A percentile compares a stretch with the other conserved stretches of the same genome.
phyloP scores from a whole-genome alignment of 2,329 filamentous ascomycete genomes.

The Colletotrichum magnum region DNA sequence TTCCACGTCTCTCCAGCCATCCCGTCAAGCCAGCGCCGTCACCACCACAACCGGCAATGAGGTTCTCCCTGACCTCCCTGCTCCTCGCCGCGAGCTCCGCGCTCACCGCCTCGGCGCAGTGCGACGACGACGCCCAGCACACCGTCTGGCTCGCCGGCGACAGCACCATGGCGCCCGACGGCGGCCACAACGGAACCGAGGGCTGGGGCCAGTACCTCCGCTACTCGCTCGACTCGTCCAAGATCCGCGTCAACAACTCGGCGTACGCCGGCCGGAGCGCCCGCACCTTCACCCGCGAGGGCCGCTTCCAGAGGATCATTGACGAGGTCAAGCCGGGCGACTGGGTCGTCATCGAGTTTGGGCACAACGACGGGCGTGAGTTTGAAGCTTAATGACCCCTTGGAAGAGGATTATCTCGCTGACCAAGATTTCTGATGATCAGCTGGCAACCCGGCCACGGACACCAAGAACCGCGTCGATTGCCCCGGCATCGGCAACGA shows the following conservation, averaged over 20 bases:
- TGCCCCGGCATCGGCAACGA: conserved; percentile 70
- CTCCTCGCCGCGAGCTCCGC: conserved; percentile 7
- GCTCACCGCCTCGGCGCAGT: conserved; percentile 16
- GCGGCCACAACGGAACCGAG: conserved; percentile 58
- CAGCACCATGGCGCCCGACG: conserved; percentile 68
- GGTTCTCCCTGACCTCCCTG: conserved; percentile 1
- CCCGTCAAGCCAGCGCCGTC: neutral
- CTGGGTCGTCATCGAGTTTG: conserved; percentile 79
- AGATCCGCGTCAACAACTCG: conserved; percentile 66
- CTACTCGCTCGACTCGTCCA: conserved; percentile 55
- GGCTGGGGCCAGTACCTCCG: conserved; percentile 76
- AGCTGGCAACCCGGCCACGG: conserved; percentile 46
- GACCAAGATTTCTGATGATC: neutral
- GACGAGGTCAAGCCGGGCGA: conserved; percentile 68
- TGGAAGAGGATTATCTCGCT: neutral
- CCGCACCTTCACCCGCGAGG: conserved; percentile 76
- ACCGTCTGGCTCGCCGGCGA: conserved; percentile 73
- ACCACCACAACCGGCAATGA: conserved; percentile 3
- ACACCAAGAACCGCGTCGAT: conserved; percentile 71
- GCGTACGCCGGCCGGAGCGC: conserved; percentile 78
- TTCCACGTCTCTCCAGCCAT: neutral
- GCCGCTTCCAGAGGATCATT: conserved; percentile 72
- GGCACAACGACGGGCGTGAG: conserved; percentile 77
- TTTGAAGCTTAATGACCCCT: conserved; percentile 43
- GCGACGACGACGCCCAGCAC: conserved; percentile 6